Evolutionary conservation across 2,329 filamentous ascomycete genomes (phyloP).

Genomic region (Trichoderma endophyticum): DNA sequence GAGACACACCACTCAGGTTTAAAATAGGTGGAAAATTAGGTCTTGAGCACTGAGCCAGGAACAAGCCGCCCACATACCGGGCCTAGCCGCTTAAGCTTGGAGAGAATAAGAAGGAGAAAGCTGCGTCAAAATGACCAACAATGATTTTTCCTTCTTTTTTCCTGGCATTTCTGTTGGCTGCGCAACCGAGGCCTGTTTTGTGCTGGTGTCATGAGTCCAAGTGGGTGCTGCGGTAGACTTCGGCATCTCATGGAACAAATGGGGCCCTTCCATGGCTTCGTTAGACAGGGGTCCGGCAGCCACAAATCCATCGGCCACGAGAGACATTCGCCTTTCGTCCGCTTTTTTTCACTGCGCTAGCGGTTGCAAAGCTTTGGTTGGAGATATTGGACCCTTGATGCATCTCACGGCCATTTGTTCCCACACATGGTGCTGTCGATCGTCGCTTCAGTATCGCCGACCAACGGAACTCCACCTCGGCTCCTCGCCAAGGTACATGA

Average conservation of each 20-base stretch:
- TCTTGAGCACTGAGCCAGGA: not conserved
- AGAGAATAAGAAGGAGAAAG: not conserved
- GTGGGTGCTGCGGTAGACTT: slow-evolving; percentile 11
- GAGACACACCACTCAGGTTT: not conserved
- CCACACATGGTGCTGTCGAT: slow-evolving; percentile 14
- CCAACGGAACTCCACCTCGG: slow-evolving; percentile 9
- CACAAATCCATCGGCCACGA: slow-evolving; percentile 6
- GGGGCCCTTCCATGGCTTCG: slow-evolving; percentile 12
- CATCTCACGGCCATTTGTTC: slow-evolving; percentile 2
- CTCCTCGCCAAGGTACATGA: not conserved
- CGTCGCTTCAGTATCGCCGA: slow-evolving; percentile 2
- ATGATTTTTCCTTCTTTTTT: not conserved
- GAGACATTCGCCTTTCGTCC: not conserved
- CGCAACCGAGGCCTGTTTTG: slow-evolving; percentile 15
- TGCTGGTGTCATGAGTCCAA: slow-evolving; percentile 3
- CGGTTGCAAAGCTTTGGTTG: not conserved
- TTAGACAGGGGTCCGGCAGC: not conserved
- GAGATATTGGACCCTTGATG: slow-evolving; percentile 16
- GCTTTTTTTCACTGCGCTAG: slow-evolving; percentile 1
- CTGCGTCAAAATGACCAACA: not conserved
- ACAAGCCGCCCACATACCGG: not conserved
- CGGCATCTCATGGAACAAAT: slow-evolving; percentile 17
- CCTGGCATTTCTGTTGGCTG: not conserved
- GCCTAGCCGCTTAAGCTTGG: not conserved
- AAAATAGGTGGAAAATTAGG: not conserved